These are phyloP conservation scores for Neurospora tetrasperma DNA, from an alignment of 495 filamentous ascomycete genomes.

Conservation along the genomic window DNA sequence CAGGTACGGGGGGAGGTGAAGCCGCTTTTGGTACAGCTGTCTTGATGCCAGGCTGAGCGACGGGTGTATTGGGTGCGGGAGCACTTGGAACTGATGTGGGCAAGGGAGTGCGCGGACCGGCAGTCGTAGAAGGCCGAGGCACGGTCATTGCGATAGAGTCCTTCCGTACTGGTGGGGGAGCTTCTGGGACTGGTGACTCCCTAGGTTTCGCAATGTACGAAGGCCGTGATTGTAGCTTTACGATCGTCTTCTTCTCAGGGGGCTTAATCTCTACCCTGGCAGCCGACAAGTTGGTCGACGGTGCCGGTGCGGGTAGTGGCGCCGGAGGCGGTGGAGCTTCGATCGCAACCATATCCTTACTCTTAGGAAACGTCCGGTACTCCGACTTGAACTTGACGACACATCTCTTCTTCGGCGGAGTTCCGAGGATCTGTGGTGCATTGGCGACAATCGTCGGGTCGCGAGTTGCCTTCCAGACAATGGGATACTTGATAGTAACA, in stretches of 20 bases:
- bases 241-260: conserved; percentile 22
- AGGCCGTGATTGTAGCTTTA: neutral
- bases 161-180: conserved; percentile 13
- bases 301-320: conserved; percentile 6
- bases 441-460: conserved; percentile 4
- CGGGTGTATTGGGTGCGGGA: conserved; percentile 16
- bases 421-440: neutral
- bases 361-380: conserved; percentile 24
- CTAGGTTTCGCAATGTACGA: neutral
- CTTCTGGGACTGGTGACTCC: conserved; percentile 4
- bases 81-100: neutral
- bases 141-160: conserved; percentile 20
- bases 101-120: neutral
- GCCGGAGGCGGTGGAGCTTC: conserved; percentile 6
- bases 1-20: neutral
- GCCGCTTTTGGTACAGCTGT: conserved; percentile 6
- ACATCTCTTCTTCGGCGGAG: conserved; percentile 14
- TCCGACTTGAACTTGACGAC: conserved; percentile 23
- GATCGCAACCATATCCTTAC: conserved; percentile 7
- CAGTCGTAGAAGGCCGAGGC: conserved; percentile 5
- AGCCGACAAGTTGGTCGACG: neutral
- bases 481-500: conserved; percentile 57
- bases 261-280: conserved; percentile 15
- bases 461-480: conserved; percentile 57
- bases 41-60: conserved; percentile 13